Base-by-base conservation (phyloP, 2,329 filamentous ascomycete genomes). In the Fusarium burgessii region DNA sequence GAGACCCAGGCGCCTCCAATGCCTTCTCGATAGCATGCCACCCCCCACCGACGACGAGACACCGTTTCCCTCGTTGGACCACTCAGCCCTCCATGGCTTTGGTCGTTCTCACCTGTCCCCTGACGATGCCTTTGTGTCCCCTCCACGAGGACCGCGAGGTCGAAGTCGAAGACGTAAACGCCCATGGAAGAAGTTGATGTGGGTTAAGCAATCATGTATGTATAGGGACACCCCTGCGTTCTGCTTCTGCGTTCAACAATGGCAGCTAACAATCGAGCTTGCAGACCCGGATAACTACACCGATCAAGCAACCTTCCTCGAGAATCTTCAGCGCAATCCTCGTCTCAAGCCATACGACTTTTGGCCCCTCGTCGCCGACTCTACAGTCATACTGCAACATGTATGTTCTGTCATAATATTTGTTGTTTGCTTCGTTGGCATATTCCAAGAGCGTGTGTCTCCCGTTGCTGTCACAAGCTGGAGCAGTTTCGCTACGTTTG, bases 201-300 rank as follows among this genome's bases (percentile, higher is more conserved):
- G 96, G 96, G 95, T 99, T 78, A 97, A 97, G 82, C 96, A 98
- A 80, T 93, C 93, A 36, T 97, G 93, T 95, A 84, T 71, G 47
- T 14, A 20, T n/a, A 6, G 35, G 18, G 17, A 20, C 40, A 46
- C 14, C 23, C 18, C 40, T 27, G n/a, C 12, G 23, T 23, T 23
- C 23, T 23, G 23, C 23, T 23, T 23, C 40, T 27, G n/a, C 12
- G 17, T 23, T 36, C 40, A 14, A 63, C n/a, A 35, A 47, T 41
- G n/a, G 33, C 29, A 51, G 65, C 59, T 69, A 46, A 69, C 36
- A 43, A 38, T 32, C 15, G 42, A 64, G 33, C 18, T n/a, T 18
- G 15, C 56, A 95, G 93, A 97, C 78, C 95, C 96, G n/a, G 96
- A 99, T 81, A 99, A 99, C 81, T 98, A 98, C 80, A 98, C 96